phyloP scores from a whole-genome alignment of 805 yeast genomes.

The Jamesozyma gamospora region DNA sequence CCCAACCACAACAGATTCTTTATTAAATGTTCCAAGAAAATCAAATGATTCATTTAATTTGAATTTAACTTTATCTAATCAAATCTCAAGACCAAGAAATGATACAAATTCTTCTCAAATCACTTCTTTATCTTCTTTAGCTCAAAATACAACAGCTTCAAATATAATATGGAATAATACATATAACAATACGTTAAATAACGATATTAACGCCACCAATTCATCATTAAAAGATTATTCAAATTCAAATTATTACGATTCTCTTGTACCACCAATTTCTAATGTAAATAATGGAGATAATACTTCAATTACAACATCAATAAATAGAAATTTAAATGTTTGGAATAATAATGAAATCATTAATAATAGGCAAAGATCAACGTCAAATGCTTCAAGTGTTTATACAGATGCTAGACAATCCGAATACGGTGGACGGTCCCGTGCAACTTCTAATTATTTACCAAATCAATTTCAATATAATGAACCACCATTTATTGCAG shows the following conservation, averaged over 20 bases:
- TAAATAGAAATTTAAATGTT: constrained; percentile 1
- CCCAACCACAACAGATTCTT: constrained; percentile 20
- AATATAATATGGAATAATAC: constrained; percentile 22
- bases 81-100: constrained; percentile 26
- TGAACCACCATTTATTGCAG: constrained; percentile 34
- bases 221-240: constrained; percentile 10
- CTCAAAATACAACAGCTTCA: constrained; percentile 13
- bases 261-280: constrained; percentile 6
- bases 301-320: not conserved
- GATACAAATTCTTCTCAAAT: constrained; percentile 30
- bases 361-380: constrained; percentile 21
- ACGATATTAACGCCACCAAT: constrained; percentile 11
- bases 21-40: constrained; percentile 20
- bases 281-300: not conserved
- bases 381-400: constrained; percentile 28
- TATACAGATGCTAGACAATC: constrained; percentile 25
- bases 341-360: constrained; percentile 8
- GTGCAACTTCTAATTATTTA: constrained; percentile 15
- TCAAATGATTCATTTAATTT: constrained; percentile 26
- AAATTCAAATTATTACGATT: constrained; percentile 16
- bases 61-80: constrained; percentile 11
- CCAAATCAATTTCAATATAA: constrained; percentile 4
- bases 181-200: constrained; percentile 10
- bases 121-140: constrained; percentile 25
- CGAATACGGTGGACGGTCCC: constrained; percentile 15